Percentiles rank a stretch among this genome's conserved stretches.
Evolutionary conservation across 2,329 filamentous ascomycete genomes (phyloP).

Genomic region (Botrytis aclada): DNA sequence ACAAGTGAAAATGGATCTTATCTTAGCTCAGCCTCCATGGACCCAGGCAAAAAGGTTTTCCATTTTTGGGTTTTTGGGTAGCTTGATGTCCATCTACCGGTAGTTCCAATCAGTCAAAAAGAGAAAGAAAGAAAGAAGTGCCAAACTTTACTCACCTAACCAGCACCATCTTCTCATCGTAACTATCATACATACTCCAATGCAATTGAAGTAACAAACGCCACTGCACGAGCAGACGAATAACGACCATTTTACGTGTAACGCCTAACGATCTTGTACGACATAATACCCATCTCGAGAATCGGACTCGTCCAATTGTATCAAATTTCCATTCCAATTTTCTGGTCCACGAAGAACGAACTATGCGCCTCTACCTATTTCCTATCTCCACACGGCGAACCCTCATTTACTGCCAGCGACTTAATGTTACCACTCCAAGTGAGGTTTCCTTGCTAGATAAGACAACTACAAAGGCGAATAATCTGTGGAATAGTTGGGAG

Average conservation of each 20-base stretch:
- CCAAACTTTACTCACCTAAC: background rate
- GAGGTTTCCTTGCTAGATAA: constrained; percentile 62
- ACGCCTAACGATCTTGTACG: constrained; percentile 1
- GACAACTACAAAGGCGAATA: constrained; percentile 64
- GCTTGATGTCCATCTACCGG: background rate
- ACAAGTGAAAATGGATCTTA: background rate
- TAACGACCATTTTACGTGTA: background rate
- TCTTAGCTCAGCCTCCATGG: background rate
- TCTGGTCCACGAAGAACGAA: background rate
- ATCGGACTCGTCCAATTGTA: background rate
- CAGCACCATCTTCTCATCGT: background rate
- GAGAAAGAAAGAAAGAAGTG: background rate
- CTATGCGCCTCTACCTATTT: constrained; percentile 89
- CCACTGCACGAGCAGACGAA: background rate
- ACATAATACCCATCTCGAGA: background rate
- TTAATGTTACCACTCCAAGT: constrained; percentile 54
- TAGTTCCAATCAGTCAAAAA: background rate
- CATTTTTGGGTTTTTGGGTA: background rate
- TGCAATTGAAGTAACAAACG: background rate
- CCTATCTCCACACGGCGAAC: constrained; percentile 89
- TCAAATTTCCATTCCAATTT: background rate
- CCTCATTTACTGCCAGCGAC: constrained; percentile 85
- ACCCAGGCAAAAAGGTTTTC: background rate
- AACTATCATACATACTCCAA: background rate
- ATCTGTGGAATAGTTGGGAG: constrained; percentile 85